Percentiles rank a stretch among this genome's conserved stretches.
phyloP scores from a whole-genome alignment of 306 rosid species.

The Medicago lupulina region DNA sequence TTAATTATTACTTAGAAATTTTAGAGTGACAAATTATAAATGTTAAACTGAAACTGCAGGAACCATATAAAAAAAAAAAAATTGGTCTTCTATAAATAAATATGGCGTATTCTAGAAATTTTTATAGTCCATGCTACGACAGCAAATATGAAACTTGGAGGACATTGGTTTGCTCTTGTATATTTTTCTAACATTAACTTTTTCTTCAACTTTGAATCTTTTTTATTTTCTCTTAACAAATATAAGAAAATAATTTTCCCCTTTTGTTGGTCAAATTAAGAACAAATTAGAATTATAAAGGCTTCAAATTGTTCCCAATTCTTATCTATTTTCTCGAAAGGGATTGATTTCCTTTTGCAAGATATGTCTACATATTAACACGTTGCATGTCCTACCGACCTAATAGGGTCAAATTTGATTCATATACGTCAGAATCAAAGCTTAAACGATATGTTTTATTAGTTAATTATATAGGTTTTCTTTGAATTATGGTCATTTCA shows the following conservation, averaged over 20 bases:
- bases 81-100: no score
- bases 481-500: neutral
- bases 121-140: constrained; percentile 3
- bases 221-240: neutral
- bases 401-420: constrained; percentile 52
- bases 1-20: no score
- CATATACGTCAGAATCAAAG: constrained; percentile 41
- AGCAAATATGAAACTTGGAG: constrained; percentile 29
- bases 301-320: no score
- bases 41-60: no score
- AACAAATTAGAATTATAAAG: no score
- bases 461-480: neutral
- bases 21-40: no score
- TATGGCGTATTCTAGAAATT: neutral
- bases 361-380: constrained; percentile 40
- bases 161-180: constrained; percentile 7
- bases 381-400: constrained; percentile 50
- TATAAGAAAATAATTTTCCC: no score
- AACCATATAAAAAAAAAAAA: no score
- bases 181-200: constrained; percentile 35
- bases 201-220: constrained; percentile 1
- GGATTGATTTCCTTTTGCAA: constrained; percentile 40
- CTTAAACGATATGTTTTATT: constrained; percentile 18
- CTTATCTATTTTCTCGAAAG: constrained; percentile 34
- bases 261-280: no score